Percentiles rank a stretch among this genome's conserved stretches.
Evolutionary conservation across 192 early-diverging fungal species (phyloP).

Genomic region (Backusella macrospora): DNA sequence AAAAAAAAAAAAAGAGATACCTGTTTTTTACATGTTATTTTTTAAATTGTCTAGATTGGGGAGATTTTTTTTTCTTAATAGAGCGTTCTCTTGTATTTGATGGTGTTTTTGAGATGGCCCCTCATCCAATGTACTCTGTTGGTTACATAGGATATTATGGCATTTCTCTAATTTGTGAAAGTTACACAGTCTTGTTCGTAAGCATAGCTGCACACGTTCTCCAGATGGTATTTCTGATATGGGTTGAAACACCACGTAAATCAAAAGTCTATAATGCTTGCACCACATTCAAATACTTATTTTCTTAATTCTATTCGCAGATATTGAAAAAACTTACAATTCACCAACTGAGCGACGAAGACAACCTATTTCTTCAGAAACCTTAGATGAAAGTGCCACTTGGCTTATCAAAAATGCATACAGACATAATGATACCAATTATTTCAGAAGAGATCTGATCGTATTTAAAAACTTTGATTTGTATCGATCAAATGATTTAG

Average conservation of each 20-base stretch:
- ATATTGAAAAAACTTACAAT: slow-evolving; percentile 65
- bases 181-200: slow-evolving; percentile 89
- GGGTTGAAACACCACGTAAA: slow-evolving; percentile 91
- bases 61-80: slow-evolving; percentile 96
- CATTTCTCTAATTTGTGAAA: slow-evolving; percentile 86
- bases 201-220: slow-evolving; percentile 83
- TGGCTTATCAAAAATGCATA: slow-evolving; percentile 23
- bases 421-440: slow-evolving; percentile 24
- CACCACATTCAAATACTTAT: neutral
- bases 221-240: slow-evolving; percentile 87
- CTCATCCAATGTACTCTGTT: slow-evolving; percentile 98
- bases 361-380: neutral
- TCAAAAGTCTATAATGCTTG: neutral
- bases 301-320: slow-evolving; percentile 21
- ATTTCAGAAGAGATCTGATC: slow-evolving; percentile 83
- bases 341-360: slow-evolving; percentile 36
- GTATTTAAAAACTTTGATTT: slow-evolving; percentile 91
- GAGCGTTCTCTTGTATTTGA: slow-evolving; percentile 87
- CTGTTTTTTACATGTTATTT: neutral
- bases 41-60: slow-evolving; percentile 74
- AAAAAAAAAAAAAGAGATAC: neutral
- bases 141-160: slow-evolving; percentile 98
- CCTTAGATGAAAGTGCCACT: slow-evolving; percentile 13
- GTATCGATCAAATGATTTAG: slow-evolving; percentile 81
- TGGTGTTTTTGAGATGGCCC: slow-evolving; percentile 94